phyloP scores from a whole-genome alignment of 2,329 filamentous ascomycete species.

The Penicillium sp. region DNA sequence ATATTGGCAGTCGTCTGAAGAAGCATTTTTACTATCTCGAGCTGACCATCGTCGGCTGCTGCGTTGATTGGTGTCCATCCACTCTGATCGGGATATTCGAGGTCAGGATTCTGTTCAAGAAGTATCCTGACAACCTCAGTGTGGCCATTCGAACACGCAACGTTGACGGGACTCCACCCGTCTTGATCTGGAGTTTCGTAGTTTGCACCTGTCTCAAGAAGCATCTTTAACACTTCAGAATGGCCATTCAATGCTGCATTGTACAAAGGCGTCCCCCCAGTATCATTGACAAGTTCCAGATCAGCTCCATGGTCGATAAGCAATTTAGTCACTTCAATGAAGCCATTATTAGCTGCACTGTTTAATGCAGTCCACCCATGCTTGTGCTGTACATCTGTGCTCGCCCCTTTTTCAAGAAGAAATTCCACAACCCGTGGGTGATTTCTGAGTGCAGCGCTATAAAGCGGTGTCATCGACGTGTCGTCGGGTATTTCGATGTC shows the following conservation, averaged over 20 bases:
- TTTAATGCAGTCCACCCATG: slow-evolving; percentile 5
- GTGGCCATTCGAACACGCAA: not conserved
- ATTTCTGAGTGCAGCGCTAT: not conserved
- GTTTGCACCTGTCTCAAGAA: not conserved
- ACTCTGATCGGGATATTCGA: no score
- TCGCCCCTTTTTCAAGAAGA: slow-evolving; percentile 3
- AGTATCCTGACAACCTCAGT: not conserved
- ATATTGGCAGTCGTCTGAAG: not conserved
- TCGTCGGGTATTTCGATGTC: not conserved
- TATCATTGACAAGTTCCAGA: not conserved
- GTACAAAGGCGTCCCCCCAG: not conserved
- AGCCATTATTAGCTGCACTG: not conserved
- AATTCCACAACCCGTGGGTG: not conserved
- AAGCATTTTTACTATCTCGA: no score
- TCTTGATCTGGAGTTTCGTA: not conserved
- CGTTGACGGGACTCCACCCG: not conserved
- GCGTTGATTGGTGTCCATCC: no score
- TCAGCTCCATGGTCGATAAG: not conserved
- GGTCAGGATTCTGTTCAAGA: not conserved
- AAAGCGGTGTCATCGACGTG: not conserved
- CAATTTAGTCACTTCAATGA: not conserved
- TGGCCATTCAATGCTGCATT: not conserved
- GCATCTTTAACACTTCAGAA: not conserved
- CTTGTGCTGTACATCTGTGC: not conserved
- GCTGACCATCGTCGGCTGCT: no score